Evolutionary conservation across 2,329 filamentous ascomycete genomes (phyloP), one percentile per base, ranked within the genome.

Genomic region (Scopulariopsis brevicaulis): DNA sequence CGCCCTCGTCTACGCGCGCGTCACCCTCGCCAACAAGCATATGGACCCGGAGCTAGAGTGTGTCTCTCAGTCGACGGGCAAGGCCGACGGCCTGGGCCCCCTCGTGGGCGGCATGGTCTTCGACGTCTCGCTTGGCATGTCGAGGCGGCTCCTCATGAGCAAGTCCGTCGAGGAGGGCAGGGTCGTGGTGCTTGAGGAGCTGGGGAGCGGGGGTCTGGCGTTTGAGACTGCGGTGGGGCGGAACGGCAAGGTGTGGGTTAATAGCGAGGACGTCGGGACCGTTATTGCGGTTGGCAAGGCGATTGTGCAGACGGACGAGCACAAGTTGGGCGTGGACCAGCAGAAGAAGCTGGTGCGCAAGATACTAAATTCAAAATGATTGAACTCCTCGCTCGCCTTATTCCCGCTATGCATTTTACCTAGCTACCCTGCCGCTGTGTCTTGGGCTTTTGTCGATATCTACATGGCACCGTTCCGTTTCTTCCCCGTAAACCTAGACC

Each of bases 141-240:
- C 92, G n/a, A 80, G 91, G 58, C 78, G 92, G 57, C 71, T 96
- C 62, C 78, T 96, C 72, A 80, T 83, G 73, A 78, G 81, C 55
- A 82, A 81, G 64, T 79, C 80, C 50, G 77, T 76, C 15, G 78
- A 82, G 56, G 77, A 81, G 56, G 87, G 85, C 18, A 82, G 81
- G 24, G 71, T 96, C 8, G 81, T 84, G 3, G 79, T 96, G 28
- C 71, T 97, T 59, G 89, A 96, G 62, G 88, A 90, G 67, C 74
- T 97, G 15, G 92, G 86, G 3, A 70, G 68, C 3, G 85, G 85
- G 59, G 93, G 90, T 57, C 72, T 96, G 15, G 85, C 88, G 22
- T 99, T 97, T 69, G 94, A 99, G 76, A 89, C 95, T 60, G 93
- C 93, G 0, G 89, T 96, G 10, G 94, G 94, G 20, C 83, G 90